Conservation (phyloP, 2,329 filamentous ascomycete genomes). For the Diaporthe caulivora region DNA sequence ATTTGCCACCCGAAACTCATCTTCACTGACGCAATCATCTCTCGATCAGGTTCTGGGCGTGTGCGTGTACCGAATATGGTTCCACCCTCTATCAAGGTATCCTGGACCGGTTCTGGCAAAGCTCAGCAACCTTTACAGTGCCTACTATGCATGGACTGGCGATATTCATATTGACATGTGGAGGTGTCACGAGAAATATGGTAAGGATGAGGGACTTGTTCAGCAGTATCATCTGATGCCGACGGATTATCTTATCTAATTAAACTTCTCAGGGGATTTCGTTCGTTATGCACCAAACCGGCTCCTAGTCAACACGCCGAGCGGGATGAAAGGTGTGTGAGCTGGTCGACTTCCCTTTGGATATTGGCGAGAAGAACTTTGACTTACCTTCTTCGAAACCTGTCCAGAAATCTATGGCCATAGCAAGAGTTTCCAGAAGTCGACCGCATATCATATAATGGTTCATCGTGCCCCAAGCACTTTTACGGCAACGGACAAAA, state of each 20-base stretch:
- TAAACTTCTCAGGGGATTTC: background rate
- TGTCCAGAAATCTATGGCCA: background rate
- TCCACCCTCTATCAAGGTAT: conserved; percentile 7
- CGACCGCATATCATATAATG: conserved; percentile 20
- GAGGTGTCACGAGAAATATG: conserved; percentile 22
- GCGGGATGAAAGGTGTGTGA: conserved; percentile 17
- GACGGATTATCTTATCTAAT: background rate
- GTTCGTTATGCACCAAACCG: conserved; percentile 25
- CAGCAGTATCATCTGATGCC: background rate
- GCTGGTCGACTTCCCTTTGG: too few relatives aligned
- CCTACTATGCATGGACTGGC: conserved; percentile 23
- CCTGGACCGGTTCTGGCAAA: conserved; percentile 19
- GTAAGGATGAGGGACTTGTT: background rate
- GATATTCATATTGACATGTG: conserved; percentile 24
- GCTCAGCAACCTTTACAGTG: conserved; percentile 20
- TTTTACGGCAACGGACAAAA: conserved; percentile 10
- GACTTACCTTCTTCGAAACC: background rate
- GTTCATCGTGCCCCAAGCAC: conserved; percentile 16
- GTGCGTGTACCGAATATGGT: conserved; percentile 9
- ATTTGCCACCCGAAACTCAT: background rate
- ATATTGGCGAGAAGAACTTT: background rate
- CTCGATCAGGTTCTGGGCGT: background rate
- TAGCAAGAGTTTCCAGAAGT: conserved; percentile 13
- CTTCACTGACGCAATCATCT: background rate
- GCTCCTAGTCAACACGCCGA: conserved; percentile 6